phyloP scores from a whole-genome alignment of 108 stramenopile species.

The Chaetoceros muelleri region DNA sequence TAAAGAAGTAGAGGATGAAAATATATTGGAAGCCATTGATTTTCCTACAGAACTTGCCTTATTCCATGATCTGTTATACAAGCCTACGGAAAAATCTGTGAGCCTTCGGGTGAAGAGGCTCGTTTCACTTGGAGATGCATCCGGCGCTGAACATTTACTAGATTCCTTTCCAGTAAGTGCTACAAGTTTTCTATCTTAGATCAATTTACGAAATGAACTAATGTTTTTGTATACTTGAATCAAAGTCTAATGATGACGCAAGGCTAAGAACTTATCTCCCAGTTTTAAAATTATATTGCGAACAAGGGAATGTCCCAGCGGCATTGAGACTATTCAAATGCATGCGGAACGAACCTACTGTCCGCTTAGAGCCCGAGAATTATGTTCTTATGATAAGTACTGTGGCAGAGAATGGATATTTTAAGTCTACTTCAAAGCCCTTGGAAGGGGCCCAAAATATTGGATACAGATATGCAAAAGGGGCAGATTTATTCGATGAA shows the following conservation, averaged over 20 bases:
- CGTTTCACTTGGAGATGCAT: slow-evolving; percentile 43
- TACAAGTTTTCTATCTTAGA: background rate
- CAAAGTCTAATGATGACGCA: slow-evolving; percentile 24
- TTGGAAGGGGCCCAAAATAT: slow-evolving; percentile 39
- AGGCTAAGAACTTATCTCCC: slow-evolving; percentile 71
- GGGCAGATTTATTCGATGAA: slow-evolving; percentile 59
- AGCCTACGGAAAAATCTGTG: slow-evolving; percentile 67
- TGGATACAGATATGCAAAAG: slow-evolving; percentile 28
- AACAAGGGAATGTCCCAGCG: slow-evolving; percentile 36
- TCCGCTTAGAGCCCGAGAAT: slow-evolving; percentile 56
- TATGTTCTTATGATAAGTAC: slow-evolving; percentile 52
- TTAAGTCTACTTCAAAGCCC: slow-evolving; percentile 27
- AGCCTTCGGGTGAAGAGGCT: slow-evolving; percentile 47
- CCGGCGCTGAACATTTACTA: slow-evolving; percentile 57
- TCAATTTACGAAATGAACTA: background rate
- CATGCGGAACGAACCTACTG: slow-evolving; percentile 40
- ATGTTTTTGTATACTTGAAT: background rate
- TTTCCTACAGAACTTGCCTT: slow-evolving; percentile 54
- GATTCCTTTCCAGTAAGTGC: slow-evolving; percentile 37
- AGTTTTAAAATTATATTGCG: slow-evolving; percentile 45
- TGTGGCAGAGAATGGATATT: slow-evolving; percentile 61
- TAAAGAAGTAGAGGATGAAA: background rate
- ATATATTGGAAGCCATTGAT: slow-evolving; percentile 4
- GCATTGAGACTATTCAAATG: slow-evolving; percentile 47
- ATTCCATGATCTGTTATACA: slow-evolving; percentile 64